These are phyloP conservation scores for Ceratocystis huliohia DNA, from an alignment of 2,329 filamentous ascomycete species.

Conservation along the genomic window DNA sequence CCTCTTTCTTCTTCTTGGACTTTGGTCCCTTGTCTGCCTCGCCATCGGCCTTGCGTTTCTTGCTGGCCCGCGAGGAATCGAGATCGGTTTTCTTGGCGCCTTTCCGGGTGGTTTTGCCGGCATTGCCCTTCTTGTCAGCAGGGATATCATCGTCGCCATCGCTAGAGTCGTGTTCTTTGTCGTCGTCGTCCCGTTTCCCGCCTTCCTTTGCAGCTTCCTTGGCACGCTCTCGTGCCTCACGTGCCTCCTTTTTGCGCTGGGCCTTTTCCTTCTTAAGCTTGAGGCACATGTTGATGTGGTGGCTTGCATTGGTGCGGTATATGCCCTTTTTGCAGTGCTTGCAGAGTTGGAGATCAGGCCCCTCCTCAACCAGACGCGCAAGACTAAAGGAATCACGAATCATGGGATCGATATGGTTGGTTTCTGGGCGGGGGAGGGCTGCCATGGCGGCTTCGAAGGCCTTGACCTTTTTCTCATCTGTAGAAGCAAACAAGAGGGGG, in stretches of 20 bases:
- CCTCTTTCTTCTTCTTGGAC: slow-evolving; percentile 90
- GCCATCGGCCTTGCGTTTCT: slow-evolving; percentile 64
- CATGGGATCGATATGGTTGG: slow-evolving; percentile 60
- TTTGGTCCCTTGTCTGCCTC: slow-evolving; percentile 74
- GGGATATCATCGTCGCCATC: slow-evolving; percentile 34
- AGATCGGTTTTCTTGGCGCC: slow-evolving; percentile 51
- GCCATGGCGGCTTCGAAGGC: slow-evolving; percentile 33
- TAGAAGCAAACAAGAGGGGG: not conserved
- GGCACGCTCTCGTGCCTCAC: slow-evolving; percentile 55
- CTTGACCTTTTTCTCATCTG: slow-evolving; percentile 45
- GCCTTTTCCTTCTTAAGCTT: slow-evolving; percentile 74
- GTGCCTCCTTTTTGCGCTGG: slow-evolving; percentile 61
- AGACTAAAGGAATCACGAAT: slow-evolving; percentile 69
- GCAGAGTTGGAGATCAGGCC: slow-evolving; percentile 67
- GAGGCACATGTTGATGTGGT: slow-evolving; percentile 73
- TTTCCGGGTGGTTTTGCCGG: slow-evolving; percentile 44
- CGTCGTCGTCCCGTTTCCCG: slow-evolving; percentile 38
- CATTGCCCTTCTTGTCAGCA: slow-evolving; percentile 32
- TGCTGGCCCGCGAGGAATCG: slow-evolving; percentile 50
- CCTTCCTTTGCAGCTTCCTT: slow-evolving; percentile 49
- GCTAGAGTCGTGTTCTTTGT: slow-evolving; percentile 38
- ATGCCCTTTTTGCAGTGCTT: slow-evolving; percentile 91
- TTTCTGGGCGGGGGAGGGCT: slow-evolving; percentile 41
- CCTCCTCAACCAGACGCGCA: slow-evolving; percentile 69
- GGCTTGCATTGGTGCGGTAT: slow-evolving; percentile 58